These are phyloP conservation scores for Penicillium rolfsii DNA, from an alignment of 2,329 filamentous ascomycete genomes.

Conservation along the genomic window DNA sequence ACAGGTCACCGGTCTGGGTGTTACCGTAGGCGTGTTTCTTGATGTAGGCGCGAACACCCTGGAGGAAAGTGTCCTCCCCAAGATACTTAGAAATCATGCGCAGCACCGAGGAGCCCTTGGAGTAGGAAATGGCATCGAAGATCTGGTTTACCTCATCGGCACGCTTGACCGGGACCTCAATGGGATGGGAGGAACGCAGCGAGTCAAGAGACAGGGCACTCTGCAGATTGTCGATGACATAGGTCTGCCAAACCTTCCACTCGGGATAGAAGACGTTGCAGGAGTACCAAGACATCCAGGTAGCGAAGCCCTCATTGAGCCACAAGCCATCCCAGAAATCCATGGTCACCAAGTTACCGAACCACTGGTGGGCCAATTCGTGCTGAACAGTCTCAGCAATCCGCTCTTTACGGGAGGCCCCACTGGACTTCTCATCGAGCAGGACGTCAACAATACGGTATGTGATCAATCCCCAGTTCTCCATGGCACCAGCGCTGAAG, in stretches of 20 bases:
- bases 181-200: conserved; percentile 90
- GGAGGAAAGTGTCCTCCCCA: conserved; percentile 88
- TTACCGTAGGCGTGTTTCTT: conserved; percentile 98
- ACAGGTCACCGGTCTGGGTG: conserved; percentile 87
- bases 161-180: conserved; percentile 93
- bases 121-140: conserved; percentile 96
- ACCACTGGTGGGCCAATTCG: conserved; percentile 97
- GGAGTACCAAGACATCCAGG: conserved; percentile 92
- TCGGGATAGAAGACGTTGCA: conserved; percentile 95
- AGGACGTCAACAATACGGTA: conserved; percentile 91
- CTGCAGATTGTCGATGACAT: conserved; percentile 90
- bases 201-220: conserved; percentile 86
- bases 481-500: conserved; percentile 94
- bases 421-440: conserved; percentile 87
- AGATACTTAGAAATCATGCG: conserved; percentile 97
- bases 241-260: conserved; percentile 97
- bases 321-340: conserved; percentile 98
- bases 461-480: conserved; percentile 96
- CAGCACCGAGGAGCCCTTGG: conserved; percentile 92
- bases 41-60: conserved; percentile 86
- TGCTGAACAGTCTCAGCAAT: conserved; percentile 96
- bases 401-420: conserved; percentile 85
- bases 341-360: conserved; percentile 96
- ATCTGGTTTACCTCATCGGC: conserved; percentile 98
- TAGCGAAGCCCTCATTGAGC: conserved; percentile 93